Evolutionary conservation across 1,139 yeast species (phyloP).

Genomic region (Pichia sp.): DNA sequence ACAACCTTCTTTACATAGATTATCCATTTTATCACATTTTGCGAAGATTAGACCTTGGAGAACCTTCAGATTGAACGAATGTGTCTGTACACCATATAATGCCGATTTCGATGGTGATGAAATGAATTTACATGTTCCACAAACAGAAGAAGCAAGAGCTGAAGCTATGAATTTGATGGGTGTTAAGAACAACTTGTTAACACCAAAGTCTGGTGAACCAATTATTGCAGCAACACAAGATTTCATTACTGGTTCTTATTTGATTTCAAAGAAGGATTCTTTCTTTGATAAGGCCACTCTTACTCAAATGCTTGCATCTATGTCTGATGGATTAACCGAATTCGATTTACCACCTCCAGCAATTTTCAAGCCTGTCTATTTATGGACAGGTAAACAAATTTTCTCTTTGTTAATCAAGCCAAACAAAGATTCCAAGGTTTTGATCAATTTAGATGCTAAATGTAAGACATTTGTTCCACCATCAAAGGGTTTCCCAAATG

Average conservation of each 20-base stretch:
- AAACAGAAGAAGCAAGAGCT: constrained; percentile 98
- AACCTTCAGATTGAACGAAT: constrained; percentile 94
- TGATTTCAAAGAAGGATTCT: constrained; percentile 90
- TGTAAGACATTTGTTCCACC: constrained; percentile 87
- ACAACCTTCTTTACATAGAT: constrained; percentile 95
- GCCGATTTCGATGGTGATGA: constrained; percentile 99
- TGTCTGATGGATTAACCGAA: constrained; percentile 88
- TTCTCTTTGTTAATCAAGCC: constrained; percentile 88
- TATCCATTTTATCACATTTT: constrained; percentile 91
- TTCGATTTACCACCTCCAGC: constrained; percentile 97
- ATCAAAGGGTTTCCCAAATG: constrained; percentile 66
- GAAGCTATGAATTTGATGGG: constrained; percentile 99
- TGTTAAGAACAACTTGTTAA: constrained; percentile 87
- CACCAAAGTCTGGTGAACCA: constrained; percentile 99
- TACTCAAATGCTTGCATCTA: constrained; percentile 84
- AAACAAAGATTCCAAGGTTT: constrained; percentile 68
- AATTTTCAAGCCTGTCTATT: constrained; percentile 78
- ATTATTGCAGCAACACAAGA: constrained; percentile 99
- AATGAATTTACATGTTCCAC: constrained; percentile 99
- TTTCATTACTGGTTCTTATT: constrained; percentile 94
- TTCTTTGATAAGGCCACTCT: constrained; percentile 88
- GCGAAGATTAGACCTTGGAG: constrained; percentile 98
- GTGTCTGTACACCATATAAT: constrained; percentile 99
- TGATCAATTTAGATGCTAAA: constrained; percentile 91
- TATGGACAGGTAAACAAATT: constrained; percentile 98